Evolutionary conservation across 257 asterid species (phyloP).

Genomic region (Scutellaria galericulata): DNA sequence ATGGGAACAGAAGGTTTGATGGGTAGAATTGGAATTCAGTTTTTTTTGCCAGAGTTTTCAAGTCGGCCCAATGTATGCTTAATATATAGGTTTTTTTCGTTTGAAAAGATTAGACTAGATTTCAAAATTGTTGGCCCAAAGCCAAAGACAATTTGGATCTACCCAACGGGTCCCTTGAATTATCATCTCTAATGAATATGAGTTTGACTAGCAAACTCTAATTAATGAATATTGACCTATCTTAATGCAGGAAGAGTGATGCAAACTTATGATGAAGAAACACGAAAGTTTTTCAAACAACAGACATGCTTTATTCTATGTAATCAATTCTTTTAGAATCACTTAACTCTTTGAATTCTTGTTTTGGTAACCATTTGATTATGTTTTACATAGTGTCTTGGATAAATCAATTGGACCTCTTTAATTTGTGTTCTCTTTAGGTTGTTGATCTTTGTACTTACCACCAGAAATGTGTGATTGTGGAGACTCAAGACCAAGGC

Average conservation of each 20-base stretch:
- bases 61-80: too few relatives aligned
- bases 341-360: not conserved
- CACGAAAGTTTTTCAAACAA: conserved; percentile 89
- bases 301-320: conserved; percentile 71
- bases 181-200: too few relatives aligned
- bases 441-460: conserved; percentile 96
- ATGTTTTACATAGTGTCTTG: not conserved
- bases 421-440: conserved; percentile 45
- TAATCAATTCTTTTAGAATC: conserved; percentile 25
- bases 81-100: too few relatives aligned
- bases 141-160: too few relatives aligned
- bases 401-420: too few relatives aligned
- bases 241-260: conserved; percentile 75
- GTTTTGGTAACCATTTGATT: not conserved
- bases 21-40: too few relatives aligned
- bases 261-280: conserved; percentile 98
- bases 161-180: too few relatives aligned
- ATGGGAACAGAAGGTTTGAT: too few relatives aligned
- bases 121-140: too few relatives aligned
- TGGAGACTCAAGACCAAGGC: conserved; percentile 85
- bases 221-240: not conserved
- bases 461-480: conserved; percentile 97
- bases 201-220: too few relatives aligned
- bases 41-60: too few relatives aligned
- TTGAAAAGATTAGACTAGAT: too few relatives aligned